Evolutionary conservation across 169 alveolate genomes (phyloP).

Genomic region (Plasmodium fragile): DNA sequence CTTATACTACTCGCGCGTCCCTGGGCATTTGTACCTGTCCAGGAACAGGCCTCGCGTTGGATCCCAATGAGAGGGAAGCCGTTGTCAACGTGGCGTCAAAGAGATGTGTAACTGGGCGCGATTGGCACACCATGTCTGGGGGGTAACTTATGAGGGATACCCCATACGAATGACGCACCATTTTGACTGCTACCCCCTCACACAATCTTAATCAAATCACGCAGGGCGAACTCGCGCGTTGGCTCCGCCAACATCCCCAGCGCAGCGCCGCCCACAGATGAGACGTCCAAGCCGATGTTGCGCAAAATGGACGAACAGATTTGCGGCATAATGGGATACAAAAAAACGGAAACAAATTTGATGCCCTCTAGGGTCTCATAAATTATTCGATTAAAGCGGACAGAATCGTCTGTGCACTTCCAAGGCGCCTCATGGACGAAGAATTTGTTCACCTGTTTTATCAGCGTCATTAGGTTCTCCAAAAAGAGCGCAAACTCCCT

Average conservation of each 20-base stretch:
- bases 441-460: conserved; percentile 45
- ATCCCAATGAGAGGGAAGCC: neutral
- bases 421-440: conserved; percentile 47
- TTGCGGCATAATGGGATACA: conserved; percentile 54
- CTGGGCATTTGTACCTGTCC: conserved; percentile 27
- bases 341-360: conserved; percentile 53
- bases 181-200: neutral
- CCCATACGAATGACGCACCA: neutral
- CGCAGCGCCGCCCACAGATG: neutral
- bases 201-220: conserved; percentile 5
- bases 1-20: conserved; percentile 32
- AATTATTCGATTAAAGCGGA: conserved; percentile 20
- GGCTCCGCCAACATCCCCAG: conserved; percentile 10
- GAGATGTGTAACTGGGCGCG: too few relatives aligned
- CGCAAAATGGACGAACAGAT: conserved; percentile 16
- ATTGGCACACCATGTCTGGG: neutral
- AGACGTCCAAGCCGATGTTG: conserved; percentile 31
- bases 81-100: too few relatives aligned
- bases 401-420: conserved; percentile 16
- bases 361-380: conserved; percentile 55
- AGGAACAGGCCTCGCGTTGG: conserved; percentile 30
- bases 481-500: conserved; percentile 37
- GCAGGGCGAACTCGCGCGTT: conserved; percentile 3
- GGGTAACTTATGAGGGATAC: neutral
- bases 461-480: conserved; percentile 31